These are phyloP conservation scores for Taphrina flavorubra DNA, from an alignment of 1,139 yeast species.

Conservation along the genomic window DNA sequence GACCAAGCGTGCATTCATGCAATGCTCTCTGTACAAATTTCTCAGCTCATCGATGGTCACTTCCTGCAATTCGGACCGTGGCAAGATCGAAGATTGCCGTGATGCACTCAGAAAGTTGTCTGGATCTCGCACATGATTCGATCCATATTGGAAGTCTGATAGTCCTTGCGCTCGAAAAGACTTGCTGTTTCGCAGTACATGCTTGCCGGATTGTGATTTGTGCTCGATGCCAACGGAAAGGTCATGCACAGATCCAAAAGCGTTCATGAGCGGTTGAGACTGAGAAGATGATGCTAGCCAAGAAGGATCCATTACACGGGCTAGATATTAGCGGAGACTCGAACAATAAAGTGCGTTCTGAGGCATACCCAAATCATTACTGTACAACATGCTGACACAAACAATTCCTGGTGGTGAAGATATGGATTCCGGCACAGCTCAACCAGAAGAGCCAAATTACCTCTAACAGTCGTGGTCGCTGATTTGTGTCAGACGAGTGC, in stretches of 20 bases:
- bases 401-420: neutral
- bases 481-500: neutral
- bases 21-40: constrained; percentile 15
- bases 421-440: too few relatives aligned
- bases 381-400: constrained; percentile 7
- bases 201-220: neutral
- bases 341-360: neutral
- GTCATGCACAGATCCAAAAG: neutral
- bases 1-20: constrained; percentile 32
- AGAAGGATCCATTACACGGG: neutral
- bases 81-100: constrained; percentile 1
- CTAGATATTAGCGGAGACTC: neutral
- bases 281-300: constrained; percentile 4
- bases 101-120: neutral
- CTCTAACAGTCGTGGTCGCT: neutral
- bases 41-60: constrained; percentile 8
- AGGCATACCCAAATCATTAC: neutral
- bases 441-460: too few relatives aligned
- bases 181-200: neutral
- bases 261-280: neutral
- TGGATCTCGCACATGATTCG: too few relatives aligned
- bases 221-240: neutral
- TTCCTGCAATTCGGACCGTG: neutral
- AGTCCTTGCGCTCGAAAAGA: neutral
- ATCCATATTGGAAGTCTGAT: too few relatives aligned